phyloP scores from a whole-genome alignment of 2,329 filamentous ascomycete species.

The Ascochyta clinopodiicola region DNA sequence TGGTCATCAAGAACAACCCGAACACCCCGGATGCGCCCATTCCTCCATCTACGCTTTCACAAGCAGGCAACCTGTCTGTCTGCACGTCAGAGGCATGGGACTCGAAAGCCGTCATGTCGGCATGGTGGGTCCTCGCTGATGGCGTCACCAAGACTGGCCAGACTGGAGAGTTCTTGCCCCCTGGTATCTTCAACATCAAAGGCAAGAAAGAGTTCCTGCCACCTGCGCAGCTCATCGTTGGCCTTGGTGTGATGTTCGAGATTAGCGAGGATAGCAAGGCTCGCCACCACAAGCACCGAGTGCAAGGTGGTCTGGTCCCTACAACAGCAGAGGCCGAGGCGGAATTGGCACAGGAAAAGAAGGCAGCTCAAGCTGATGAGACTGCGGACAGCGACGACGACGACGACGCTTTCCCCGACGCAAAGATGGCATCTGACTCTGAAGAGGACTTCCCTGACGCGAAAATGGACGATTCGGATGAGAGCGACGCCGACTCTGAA shows the following conservation, averaged over 20 bases:
- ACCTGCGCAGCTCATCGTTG: conserved; percentile 84
- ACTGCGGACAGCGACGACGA: conserved; percentile 48
- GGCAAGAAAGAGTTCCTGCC: conserved; percentile 92
- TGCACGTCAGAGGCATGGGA: conserved; percentile 93
- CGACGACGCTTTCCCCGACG: conserved; percentile 56
- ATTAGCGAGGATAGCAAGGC: conserved; percentile 87
- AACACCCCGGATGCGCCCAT: conserved; percentile 82
- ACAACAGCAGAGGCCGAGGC: conserved; percentile 30
- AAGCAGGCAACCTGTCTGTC: conserved; percentile 85
- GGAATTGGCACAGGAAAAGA: conserved; percentile 21
- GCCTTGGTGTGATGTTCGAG: conserved; percentile 85
- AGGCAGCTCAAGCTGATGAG: conserved; percentile 25
- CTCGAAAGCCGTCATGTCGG: conserved; percentile 91
- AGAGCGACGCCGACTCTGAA: conserved; percentile 47
- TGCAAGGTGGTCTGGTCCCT: conserved; percentile 51
- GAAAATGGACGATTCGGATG: conserved; percentile 45
- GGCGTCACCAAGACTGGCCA: conserved; percentile 88
- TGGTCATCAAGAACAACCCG: conserved; percentile 88
- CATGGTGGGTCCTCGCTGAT: conserved; percentile 92
- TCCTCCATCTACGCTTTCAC: conserved; percentile 86
- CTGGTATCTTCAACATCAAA: conserved; percentile 79
- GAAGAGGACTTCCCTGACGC: conserved; percentile 57
- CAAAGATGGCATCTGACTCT: conserved; percentile 45
- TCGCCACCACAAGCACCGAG: conserved; percentile 77
- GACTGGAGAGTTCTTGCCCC: conserved; percentile 78